Evolutionary conservation across 305 asterid species (phyloP).

Genomic region (Rubia balearica): DNA sequence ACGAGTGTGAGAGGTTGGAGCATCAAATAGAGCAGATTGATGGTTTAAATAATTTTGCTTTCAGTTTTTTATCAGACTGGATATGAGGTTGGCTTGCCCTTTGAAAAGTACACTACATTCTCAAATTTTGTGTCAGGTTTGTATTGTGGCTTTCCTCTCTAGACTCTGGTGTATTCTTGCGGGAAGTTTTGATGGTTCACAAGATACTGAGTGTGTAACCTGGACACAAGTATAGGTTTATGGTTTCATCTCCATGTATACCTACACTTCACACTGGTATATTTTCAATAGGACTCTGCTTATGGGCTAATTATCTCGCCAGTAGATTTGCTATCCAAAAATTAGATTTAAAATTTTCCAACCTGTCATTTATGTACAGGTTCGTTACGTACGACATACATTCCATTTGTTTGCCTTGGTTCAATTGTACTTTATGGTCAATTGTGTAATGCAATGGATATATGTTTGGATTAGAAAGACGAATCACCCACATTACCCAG

Average conservation of each 20-base stretch:
- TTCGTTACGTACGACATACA: too few relatives aligned
- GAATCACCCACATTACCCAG: too few relatives aligned
- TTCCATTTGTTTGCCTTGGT: too few relatives aligned
- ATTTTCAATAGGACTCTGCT: conserved; percentile 59
- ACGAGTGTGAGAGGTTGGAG: conserved; percentile 57
- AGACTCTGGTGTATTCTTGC: conserved; percentile 46
- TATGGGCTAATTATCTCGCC: too few relatives aligned
- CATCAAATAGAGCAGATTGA: conserved; percentile 54
- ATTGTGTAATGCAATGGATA: too few relatives aligned
- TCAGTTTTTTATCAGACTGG: conserved; percentile 55
- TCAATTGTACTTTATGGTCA: too few relatives aligned
- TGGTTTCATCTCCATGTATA: conserved; percentile 52
- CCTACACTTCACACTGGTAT: conserved; percentile 64
- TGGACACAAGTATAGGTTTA: conserved; percentile 38
- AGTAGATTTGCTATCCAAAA: too few relatives aligned
- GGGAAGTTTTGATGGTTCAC: conserved; percentile 23
- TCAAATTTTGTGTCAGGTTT: conserved; percentile 29
- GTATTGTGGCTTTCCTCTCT: conserved; percentile 46
- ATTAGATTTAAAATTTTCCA: too few relatives aligned
- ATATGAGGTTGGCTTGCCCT: conserved; percentile 36
- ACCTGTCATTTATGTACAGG: too few relatives aligned
- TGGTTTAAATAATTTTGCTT: conserved; percentile 56
- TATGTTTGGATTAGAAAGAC: too few relatives aligned
- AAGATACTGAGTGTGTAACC: conserved; percentile 21
- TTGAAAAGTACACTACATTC: neutral